Conservation (phyloP, 2,329 filamentous ascomycete species). For the Cercospora zeina region DNA sequence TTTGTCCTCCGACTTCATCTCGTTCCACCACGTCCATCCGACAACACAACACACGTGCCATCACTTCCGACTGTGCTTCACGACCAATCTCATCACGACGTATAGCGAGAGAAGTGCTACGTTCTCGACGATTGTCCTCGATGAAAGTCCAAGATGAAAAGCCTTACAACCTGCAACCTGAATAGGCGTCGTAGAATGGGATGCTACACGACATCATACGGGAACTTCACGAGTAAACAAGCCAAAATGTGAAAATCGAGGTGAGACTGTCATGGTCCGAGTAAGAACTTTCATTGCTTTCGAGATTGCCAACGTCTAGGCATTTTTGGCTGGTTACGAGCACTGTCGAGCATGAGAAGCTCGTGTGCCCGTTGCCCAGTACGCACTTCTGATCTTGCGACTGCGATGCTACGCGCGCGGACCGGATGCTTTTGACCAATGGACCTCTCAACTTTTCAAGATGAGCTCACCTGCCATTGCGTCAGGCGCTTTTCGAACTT, state of each 20-base stretch:
- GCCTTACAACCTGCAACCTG: neutral
- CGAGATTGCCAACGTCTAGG: neutral
- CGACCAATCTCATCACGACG: neutral
- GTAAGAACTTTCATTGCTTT: neutral
- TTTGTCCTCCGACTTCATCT: slow-evolving; percentile 10
- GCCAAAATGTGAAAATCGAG: too few relatives aligned
- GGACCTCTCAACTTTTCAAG: neutral
- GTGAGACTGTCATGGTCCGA: neutral
- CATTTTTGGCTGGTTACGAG: neutral
- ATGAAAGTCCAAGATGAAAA: neutral
- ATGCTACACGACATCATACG: too few relatives aligned
- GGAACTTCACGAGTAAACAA: too few relatives aligned
- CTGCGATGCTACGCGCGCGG: neutral
- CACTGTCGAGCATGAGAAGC: neutral
- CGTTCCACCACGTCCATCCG: slow-evolving; percentile 9
- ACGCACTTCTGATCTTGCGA: neutral
- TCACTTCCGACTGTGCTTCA: neutral
- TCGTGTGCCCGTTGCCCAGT: neutral
- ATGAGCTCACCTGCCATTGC: neutral
- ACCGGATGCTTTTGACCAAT: neutral
- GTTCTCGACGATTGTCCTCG: neutral
- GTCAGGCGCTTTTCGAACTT: neutral
- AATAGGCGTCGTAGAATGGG: too few relatives aligned
- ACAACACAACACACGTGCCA: slow-evolving; percentile 4
- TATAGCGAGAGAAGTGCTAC: neutral